phyloP scores from a whole-genome alignment of 805 yeast species.

The Nakazawaea pomicola region DNA sequence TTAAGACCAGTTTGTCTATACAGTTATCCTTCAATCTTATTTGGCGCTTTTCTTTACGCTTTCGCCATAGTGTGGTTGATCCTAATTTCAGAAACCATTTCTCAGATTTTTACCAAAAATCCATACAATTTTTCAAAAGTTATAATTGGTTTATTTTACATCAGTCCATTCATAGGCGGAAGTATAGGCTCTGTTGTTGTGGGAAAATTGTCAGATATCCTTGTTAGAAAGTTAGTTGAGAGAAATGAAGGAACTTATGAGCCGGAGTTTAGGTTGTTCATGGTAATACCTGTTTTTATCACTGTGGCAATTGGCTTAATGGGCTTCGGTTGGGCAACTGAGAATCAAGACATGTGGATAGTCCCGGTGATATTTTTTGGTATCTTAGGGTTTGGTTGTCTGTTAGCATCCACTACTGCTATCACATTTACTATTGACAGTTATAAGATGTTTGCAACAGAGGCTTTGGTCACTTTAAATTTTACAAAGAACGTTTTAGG shows the following conservation, averaged over 20 bases:
- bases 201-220: slow-evolving; percentile 43
- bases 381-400: slow-evolving; percentile 53
- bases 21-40: slow-evolving; percentile 46
- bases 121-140: slow-evolving; percentile 43
- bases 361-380: slow-evolving; percentile 57
- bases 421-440: slow-evolving; percentile 56
- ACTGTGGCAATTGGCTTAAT: slow-evolving; percentile 44
- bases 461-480: slow-evolving; percentile 52
- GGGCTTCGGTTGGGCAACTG: slow-evolving; percentile 61
- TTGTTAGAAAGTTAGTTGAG: slow-evolving; percentile 40
- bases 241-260: slow-evolving; percentile 52
- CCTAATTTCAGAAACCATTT: slow-evolving; percentile 51
- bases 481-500: slow-evolving; percentile 51
- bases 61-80: slow-evolving; percentile 62
- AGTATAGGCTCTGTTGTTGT: slow-evolving; percentile 50
- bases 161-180: slow-evolving; percentile 55
- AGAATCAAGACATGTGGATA: slow-evolving; percentile 43
- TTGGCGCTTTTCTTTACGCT: slow-evolving; percentile 46
- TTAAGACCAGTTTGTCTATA: slow-evolving; percentile 48
- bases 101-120: slow-evolving; percentile 38
- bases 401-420: slow-evolving; percentile 56
- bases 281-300: slow-evolving; percentile 46
- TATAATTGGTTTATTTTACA: slow-evolving; percentile 47
- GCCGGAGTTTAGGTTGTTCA: slow-evolving; percentile 54
- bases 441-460: slow-evolving; percentile 53